Conservation (phyloP, 768 basidiomycete species). For the Rhodosporidiobolus odoratus region DNA sequence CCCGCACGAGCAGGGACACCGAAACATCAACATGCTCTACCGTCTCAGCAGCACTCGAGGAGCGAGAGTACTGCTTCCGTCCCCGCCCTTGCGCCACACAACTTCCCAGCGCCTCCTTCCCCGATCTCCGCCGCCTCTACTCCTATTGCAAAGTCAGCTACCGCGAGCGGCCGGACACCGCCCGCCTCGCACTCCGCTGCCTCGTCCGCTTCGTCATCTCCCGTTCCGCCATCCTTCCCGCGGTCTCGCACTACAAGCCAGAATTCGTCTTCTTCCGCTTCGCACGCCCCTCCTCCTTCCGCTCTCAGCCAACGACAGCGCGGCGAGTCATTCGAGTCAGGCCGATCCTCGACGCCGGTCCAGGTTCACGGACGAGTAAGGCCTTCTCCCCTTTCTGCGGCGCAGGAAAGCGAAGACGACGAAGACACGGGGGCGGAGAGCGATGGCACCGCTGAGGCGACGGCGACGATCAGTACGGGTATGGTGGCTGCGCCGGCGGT, state of each 20-base stretch:
- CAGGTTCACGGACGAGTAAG: neutral
- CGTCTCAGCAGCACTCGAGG: neutral
- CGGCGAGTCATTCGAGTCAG: conserved; percentile 15
- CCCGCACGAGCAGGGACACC: neutral
- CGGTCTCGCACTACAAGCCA: conserved; percentile 21
- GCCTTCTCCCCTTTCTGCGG: conserved; percentile 7
- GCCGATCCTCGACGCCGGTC: conserved; percentile 20
- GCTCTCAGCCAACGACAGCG: neutral
- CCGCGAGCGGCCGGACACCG: neutral
- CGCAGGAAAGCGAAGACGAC: neutral
- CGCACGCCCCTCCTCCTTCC: neutral
- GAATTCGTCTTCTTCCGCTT: conserved; percentile 15
- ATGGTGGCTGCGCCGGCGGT: neutral
- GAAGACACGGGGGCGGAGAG: conserved; percentile 22
- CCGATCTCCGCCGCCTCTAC: neutral
- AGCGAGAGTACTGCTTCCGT: neutral
- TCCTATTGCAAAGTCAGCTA: neutral
- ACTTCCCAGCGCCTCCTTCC: neutral
- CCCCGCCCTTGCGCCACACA: neutral
- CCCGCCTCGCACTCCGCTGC: neutral
- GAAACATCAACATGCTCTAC: neutral
- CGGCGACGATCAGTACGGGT: conserved; percentile 1
- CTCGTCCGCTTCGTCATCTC: neutral
- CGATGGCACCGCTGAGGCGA: conserved; percentile 33
- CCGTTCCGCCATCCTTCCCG: conserved; percentile 5